Base-by-base conservation (phyloP, 78 protist genomes). In the Mastigamoeba balamuthi region DNA sequence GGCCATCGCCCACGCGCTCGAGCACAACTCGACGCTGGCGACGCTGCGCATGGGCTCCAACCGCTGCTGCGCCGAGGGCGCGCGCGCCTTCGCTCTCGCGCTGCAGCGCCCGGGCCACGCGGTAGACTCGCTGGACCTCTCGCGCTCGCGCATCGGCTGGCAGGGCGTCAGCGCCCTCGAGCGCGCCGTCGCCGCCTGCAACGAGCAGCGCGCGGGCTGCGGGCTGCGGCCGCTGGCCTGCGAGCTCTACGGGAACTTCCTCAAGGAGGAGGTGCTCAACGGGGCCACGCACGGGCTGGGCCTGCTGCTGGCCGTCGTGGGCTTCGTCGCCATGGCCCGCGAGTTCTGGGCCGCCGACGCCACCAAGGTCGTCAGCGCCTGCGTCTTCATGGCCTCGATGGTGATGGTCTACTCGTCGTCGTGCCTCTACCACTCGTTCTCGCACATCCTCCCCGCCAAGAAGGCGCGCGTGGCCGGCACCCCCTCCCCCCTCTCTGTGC, bases 341-440 rank as follows among this genome's bases (percentile, higher is more conserved):
- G n/a, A n/a, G n/a, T n/a, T n/a, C n/a, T n/a, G n/a, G n/a, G n/a
- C n/a, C n/a, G n/a, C n/a, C n/a, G n/a, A n/a, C n/a, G n/a, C n/a
- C n/a, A n/a, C n/a, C n/a, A n/a, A n/a, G n/a, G n/a, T n/a, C n/a
- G n/a, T n/a, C n/a, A n/a, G n/a, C n/a, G n/a, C n/a, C n/a, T n/a
- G n/a, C n/a, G n/a, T n/a, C n/a, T n/a, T n/a, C n/a, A n/a, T n/a
- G n/a, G n/a, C n/a, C n/a, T n/a, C n/a, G n/a, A n/a, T 76, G 63
- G 2, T 68, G 6, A 1, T 64, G 4, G 4, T 74, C 3, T 76
- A 76, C 64, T 4, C n/a, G 8, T 8, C 76, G 2, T 69, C 76
- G 25, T 23, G 30, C 29, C 39, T 76, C 27, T 66, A 66, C 64
- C 80, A 76, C 80, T n/a, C 33, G 33, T 48, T 48, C 58, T 48